phyloP scores from a whole-genome alignment of 495 filamentous ascomycete genomes.

The Penicillium macrosclerotiorum region DNA sequence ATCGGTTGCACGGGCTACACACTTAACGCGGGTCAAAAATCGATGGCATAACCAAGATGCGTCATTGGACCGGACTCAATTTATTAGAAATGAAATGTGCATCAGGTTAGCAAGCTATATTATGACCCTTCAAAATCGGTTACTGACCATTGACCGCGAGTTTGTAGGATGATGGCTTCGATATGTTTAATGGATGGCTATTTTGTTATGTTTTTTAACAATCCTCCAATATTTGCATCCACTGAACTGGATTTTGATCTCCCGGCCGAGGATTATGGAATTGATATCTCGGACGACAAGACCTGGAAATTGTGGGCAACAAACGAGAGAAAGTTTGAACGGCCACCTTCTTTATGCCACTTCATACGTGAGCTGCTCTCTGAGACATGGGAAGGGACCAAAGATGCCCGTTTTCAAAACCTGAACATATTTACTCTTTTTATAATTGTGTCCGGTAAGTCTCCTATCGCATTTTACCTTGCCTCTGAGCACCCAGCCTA shows the following conservation, averaged over 20 bases:
- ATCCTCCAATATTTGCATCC: slow-evolving; percentile 6
- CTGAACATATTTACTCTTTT: slow-evolving; percentile 13
- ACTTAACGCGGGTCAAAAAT: slow-evolving; percentile 7
- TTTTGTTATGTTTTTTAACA: slow-evolving; percentile 20
- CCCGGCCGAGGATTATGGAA: slow-evolving; percentile 14
- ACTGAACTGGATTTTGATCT: slow-evolving; percentile 17
- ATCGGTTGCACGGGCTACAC: slow-evolving; percentile 14
- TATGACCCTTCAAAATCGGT: neutral
- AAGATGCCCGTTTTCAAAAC: slow-evolving; percentile 3
- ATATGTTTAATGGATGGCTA: slow-evolving; percentile 18
- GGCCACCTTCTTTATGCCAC: slow-evolving; percentile 6
- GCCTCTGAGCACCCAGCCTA: too few relatives aligned
- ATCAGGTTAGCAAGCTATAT: slow-evolving; percentile 7
- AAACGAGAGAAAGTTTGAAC: slow-evolving; percentile 3
- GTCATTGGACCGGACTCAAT: neutral
- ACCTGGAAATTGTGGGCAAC: slow-evolving; percentile 10
- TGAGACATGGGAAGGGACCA: slow-evolving; percentile 6
- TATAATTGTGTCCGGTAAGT: slow-evolving; percentile 11
- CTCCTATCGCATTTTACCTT: too few relatives aligned
- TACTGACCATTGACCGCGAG: neutral
- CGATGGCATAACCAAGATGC: slow-evolving; percentile 3
- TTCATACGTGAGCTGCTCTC: slow-evolving; percentile 9
- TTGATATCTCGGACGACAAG: slow-evolving; percentile 9
- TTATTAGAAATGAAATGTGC: slow-evolving; percentile 9
- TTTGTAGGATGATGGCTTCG: slow-evolving; percentile 17